Evolutionary conservation across 1,284 basidiomycete genomes (phyloP).

Genomic region (Pyrrhoderma noxium): DNA sequence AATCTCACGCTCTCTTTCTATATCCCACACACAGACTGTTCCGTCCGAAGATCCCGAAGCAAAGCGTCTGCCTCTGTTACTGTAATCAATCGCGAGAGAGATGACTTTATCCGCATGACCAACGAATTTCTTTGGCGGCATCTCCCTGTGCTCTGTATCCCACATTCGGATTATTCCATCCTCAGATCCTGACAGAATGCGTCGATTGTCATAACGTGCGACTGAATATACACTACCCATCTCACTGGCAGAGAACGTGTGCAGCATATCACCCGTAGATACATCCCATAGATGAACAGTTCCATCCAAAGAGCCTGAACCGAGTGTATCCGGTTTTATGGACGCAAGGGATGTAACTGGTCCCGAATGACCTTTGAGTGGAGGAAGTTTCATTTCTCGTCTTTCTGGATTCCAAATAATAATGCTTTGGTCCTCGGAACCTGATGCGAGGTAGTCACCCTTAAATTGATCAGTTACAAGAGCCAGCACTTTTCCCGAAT

Average conservation of each 20-base stretch:
- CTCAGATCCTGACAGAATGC: background rate
- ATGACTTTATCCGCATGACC: background rate
- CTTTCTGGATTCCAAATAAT: background rate
- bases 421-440: background rate
- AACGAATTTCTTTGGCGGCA: too few relatives aligned
- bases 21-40: constrained; percentile 84
- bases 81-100: constrained; percentile 27
- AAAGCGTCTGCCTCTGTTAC: constrained; percentile 75
- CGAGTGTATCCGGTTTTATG: background rate
- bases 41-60: constrained; percentile 86
- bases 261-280: background rate
- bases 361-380: background rate
- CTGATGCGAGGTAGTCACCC: background rate
- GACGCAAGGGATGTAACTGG: background rate
- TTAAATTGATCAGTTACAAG: too few relatives aligned
- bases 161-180: constrained; percentile 2
- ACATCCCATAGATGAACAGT: constrained; percentile 3
- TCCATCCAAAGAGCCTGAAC: background rate
- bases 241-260: background rate
- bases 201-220: background rate
- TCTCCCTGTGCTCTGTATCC: background rate
- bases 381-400: background rate
- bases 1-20: constrained; percentile 54
- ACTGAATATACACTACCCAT: background rate
- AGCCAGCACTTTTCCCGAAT: too few relatives aligned